Evolutionary conservation across 208 protist genomes (phyloP).

Genomic region (Leishmania guyanensis): DNA sequence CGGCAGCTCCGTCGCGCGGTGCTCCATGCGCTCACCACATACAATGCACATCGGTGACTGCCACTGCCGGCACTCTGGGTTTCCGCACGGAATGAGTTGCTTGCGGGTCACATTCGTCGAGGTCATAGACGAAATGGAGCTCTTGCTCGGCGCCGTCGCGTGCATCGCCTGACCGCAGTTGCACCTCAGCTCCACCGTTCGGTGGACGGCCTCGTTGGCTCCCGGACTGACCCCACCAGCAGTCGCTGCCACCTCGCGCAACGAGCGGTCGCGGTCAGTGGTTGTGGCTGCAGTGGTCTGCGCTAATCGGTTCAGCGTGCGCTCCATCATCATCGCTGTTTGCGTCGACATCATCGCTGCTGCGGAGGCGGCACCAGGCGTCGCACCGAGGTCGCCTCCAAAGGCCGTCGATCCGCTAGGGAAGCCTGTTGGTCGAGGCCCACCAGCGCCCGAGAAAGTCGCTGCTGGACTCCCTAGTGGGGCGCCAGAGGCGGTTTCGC

Average conservation of each 20-base stretch:
- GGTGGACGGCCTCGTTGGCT: slow-evolving; percentile 4
- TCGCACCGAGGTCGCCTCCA: slow-evolving; percentile 3
- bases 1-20: slow-evolving; percentile 39
- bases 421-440: slow-evolving; percentile 9
- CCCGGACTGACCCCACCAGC: background rate
- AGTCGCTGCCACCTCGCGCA: slow-evolving; percentile 13
- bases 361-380: slow-evolving; percentile 11
- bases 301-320: slow-evolving; percentile 29
- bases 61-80: slow-evolving; percentile 58
- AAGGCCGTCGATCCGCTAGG: slow-evolving; percentile 8
- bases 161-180: slow-evolving; percentile 80
- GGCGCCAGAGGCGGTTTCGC: background rate
- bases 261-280: slow-evolving; percentile 14
- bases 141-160: slow-evolving; percentile 35
- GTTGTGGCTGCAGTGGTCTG: slow-evolving; percentile 17
- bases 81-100: slow-evolving; percentile 51
- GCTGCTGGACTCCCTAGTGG: background rate
- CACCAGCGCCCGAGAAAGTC: background rate
- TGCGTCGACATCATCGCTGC: slow-evolving; percentile 31
- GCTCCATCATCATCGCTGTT: slow-evolving; percentile 33
- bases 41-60: slow-evolving; percentile 82
- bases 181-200: slow-evolving; percentile 66
- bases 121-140: slow-evolving; percentile 19
- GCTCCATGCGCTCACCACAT: slow-evolving; percentile 74
- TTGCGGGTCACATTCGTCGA: slow-evolving; percentile 22